These are phyloP conservation scores for Talaromyces sp. DNA, from an alignment of 2,329 filamentous ascomycete genomes.

Conservation along the genomic window DNA sequence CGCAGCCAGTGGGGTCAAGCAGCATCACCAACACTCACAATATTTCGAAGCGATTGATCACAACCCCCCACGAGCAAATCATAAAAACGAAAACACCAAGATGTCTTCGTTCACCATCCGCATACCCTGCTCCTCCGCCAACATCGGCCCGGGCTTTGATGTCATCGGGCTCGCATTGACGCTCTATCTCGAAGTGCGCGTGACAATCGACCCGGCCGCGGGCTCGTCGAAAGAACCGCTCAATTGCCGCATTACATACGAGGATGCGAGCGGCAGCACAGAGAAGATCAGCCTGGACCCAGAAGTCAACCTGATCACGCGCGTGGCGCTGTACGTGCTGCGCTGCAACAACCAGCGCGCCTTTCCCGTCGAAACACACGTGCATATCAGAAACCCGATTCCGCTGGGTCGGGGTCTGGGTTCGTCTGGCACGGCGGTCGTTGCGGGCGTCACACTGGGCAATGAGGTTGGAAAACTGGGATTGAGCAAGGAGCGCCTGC, in stretches of 20 bases:
- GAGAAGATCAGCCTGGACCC: conserved; percentile 76
- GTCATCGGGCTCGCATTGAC: conserved; percentile 91
- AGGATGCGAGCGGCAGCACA: conserved; percentile 68
- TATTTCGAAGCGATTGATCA: not conserved
- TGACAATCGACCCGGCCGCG: conserved; percentile 63
- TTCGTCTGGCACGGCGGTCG: conserved; percentile 92
- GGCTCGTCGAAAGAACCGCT: conserved; percentile 30
- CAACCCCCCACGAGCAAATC: not conserved
- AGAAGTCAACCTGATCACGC: conserved; percentile 85
- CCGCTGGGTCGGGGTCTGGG: conserved; percentile 87
- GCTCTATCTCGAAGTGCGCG: conserved; percentile 83
- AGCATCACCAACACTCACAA: not conserved
- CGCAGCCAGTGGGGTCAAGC: not conserved
- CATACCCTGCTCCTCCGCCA: conserved; percentile 91
- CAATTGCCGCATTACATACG: conserved; percentile 84
- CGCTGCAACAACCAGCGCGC: conserved; percentile 81
- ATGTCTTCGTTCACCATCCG: conserved; percentile 56
- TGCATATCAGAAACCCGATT: conserved; percentile 94
- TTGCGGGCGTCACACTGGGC: conserved; percentile 87
- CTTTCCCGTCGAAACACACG: conserved; percentile 80
- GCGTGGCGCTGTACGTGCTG: conserved; percentile 89
- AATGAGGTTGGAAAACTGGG: conserved; percentile 80
- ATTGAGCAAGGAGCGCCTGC: conserved; percentile 72
- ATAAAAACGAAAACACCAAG: conserved; percentile 13
- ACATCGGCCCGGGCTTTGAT: conserved; percentile 96